These are phyloP conservation scores for Oxyria digyna DNA, from an alignment of 148 eudicot species.

Conservation along the genomic window DNA sequence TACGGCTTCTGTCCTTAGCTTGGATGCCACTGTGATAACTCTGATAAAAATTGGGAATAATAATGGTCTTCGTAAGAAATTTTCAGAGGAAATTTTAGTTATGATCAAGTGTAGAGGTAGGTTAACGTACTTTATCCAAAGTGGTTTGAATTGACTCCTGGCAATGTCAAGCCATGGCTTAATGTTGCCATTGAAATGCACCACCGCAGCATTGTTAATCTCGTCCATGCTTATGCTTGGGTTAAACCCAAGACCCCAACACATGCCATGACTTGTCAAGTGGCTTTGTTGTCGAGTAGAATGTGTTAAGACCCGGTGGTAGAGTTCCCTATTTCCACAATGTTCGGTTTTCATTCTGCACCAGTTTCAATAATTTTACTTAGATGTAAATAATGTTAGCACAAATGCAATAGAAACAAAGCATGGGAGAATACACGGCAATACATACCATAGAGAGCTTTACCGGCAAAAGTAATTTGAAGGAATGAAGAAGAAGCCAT, in stretches of 20 bases:
- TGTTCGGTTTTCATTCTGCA: slow-evolving; percentile 89
- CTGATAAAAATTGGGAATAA: slow-evolving; percentile 19
- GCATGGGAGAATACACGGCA: too few species aligned
- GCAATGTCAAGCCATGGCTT: slow-evolving; percentile 96
- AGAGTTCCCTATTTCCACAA: slow-evolving; percentile 83
- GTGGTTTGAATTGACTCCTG: slow-evolving; percentile 62
- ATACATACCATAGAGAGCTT: too few species aligned
- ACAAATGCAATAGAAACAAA: too few species aligned
- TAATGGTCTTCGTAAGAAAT: neutral
- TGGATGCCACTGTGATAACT: slow-evolving; percentile 91
- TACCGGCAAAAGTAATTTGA: too few species aligned
- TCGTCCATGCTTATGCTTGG: slow-evolving; percentile 82
- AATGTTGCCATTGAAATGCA: slow-evolving; percentile 88
- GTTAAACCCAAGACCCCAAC: slow-evolving; percentile 84
- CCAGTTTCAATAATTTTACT: slow-evolving; percentile 6
- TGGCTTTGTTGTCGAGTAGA: slow-evolving; percentile 86
- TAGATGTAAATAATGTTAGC: neutral
- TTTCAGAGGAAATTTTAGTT: neutral
- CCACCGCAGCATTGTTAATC: slow-evolving; percentile 80
- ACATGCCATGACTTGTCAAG: slow-evolving; percentile 96
- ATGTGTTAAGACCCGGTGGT: slow-evolving; percentile 88
- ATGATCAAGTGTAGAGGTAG: slow-evolving; percentile 3
- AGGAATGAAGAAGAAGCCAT: too few species aligned
- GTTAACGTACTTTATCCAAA: slow-evolving; percentile 81
- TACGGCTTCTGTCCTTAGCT: slow-evolving; percentile 72